These are phyloP conservation scores for Pseudogymnoascus pannorum DNA, from an alignment of 2,329 filamentous ascomycete species.

Conservation along the genomic window DNA sequence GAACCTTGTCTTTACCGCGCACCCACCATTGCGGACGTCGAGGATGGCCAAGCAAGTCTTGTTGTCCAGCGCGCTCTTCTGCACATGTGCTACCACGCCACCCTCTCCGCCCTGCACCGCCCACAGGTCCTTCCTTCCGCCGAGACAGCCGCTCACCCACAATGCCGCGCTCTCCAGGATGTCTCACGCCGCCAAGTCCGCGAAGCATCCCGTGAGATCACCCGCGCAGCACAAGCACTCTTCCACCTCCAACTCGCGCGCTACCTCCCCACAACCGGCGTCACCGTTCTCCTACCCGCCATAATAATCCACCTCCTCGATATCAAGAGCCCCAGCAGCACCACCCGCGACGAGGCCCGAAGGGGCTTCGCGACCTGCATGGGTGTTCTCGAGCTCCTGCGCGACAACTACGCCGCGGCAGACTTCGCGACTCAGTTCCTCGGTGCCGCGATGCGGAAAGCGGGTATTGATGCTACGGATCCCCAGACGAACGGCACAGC, in stretches of 20 bases:
- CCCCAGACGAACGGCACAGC: background rate
- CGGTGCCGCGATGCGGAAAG: constrained; percentile 85
- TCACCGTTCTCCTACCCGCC: constrained; percentile 82
- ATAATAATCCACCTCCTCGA: constrained; percentile 92
- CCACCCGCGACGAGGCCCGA: constrained; percentile 64
- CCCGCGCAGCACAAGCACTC: constrained; percentile 71
- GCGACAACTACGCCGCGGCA: constrained; percentile 87
- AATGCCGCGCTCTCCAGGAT: constrained; percentile 66
- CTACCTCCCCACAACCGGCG: constrained; percentile 80
- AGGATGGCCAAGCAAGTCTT: constrained; percentile 49
- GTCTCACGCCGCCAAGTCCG: constrained; percentile 76
- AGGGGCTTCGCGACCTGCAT: constrained; percentile 87
- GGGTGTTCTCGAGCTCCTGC: constrained; percentile 78
- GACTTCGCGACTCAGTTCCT: constrained; percentile 93
- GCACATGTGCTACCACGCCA: constrained; percentile 91
- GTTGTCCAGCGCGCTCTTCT: constrained; percentile 75
- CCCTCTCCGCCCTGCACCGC: constrained; percentile 81
- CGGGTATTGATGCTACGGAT: constrained; percentile 48
- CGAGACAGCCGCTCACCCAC: constrained; percentile 39
- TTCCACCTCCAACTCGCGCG: constrained; percentile 65
- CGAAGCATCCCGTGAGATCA: constrained; percentile 78
- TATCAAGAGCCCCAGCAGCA: constrained; percentile 74
- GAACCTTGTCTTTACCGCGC: constrained; percentile 61
- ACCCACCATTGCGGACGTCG: constrained; percentile 46
- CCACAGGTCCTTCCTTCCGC: constrained; percentile 80